phyloP scores from a whole-genome alignment of 2,329 filamentous ascomycete species.

The Incumbomyces lentus region DNA sequence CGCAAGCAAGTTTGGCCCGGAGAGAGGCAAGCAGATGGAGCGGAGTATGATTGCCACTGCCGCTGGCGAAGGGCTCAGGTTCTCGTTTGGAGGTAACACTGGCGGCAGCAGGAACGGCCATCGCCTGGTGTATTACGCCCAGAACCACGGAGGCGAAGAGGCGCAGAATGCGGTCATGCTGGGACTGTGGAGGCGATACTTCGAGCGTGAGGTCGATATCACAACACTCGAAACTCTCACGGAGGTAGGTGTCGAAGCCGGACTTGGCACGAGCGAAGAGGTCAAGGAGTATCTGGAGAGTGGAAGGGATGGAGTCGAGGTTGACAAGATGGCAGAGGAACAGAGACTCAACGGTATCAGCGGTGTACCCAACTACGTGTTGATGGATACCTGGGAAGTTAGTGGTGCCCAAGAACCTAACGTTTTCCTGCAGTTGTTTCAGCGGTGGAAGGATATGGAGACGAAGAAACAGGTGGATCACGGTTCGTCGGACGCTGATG shows the following conservation, averaged over 20 bases:
- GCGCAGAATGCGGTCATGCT: slow-evolving; percentile 50
- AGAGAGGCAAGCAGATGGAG: slow-evolving; percentile 49
- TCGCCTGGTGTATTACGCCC: slow-evolving; percentile 55
- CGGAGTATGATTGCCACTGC: slow-evolving; percentile 29
- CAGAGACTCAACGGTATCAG: slow-evolving; percentile 44
- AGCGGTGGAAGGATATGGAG: slow-evolving; percentile 44
- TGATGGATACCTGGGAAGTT: slow-evolving; percentile 53
- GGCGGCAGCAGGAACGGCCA: slow-evolving; percentile 75
- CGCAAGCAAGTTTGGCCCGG: slow-evolving; percentile 52
- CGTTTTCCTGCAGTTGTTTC: slow-evolving; percentile 57
- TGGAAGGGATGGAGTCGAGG: slow-evolving; percentile 46
- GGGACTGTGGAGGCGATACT: slow-evolving; percentile 56
- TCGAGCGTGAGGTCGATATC: slow-evolving; percentile 55
- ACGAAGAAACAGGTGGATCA: slow-evolving; percentile 8
- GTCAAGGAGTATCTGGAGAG: slow-evolving; percentile 45
- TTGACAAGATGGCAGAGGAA: slow-evolving; percentile 46
- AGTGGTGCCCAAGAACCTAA: slow-evolving; percentile 62
- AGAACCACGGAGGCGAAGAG: slow-evolving; percentile 6
- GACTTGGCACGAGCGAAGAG: slow-evolving; percentile 32
- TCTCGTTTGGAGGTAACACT: slow-evolving; percentile 58
- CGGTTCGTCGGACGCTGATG: neutral
- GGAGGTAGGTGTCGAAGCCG: slow-evolving; percentile 44
- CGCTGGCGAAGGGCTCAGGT: slow-evolving; percentile 43
- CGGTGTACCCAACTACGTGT: slow-evolving; percentile 66
- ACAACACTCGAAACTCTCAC: slow-evolving; percentile 46